These are phyloP conservation scores for Prunus campanulata DNA, from an alignment of 306 rosid species.

Conservation along the genomic window DNA sequence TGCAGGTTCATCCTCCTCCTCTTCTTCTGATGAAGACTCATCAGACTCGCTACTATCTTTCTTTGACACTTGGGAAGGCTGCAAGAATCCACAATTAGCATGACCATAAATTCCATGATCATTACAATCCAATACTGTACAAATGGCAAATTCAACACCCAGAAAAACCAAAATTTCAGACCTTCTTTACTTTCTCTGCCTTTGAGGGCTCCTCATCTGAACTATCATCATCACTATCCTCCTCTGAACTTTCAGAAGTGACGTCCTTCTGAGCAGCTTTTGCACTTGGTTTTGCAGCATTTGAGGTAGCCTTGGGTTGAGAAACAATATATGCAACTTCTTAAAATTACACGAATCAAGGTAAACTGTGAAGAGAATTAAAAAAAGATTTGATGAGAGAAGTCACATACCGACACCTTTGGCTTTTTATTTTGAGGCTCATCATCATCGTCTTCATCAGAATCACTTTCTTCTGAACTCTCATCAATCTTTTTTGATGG, in stretches of 20 bases:
- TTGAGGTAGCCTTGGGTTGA: slow-evolving; percentile 10
- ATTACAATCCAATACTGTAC: background rate
- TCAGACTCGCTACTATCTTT: slow-evolving; percentile 30
- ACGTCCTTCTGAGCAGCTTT: slow-evolving; percentile 25
- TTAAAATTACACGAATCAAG: background rate
- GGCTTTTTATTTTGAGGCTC: slow-evolving; percentile 46
- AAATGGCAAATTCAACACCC: no score
- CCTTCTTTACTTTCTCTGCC: slow-evolving; percentile 10
- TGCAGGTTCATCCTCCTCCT: slow-evolving; percentile 27
- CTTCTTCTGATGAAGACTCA: slow-evolving; percentile 34
- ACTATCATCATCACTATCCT: slow-evolving; percentile 9
- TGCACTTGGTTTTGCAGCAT: slow-evolving; percentile 15
- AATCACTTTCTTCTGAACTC: slow-evolving; percentile 32
- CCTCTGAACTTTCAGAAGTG: slow-evolving; percentile 23
- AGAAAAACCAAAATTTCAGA: background rate
- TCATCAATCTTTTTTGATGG: slow-evolving; percentile 23
- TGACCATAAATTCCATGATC: background rate
- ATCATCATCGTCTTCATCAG: slow-evolving; percentile 31
- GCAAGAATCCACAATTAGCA: background rate
- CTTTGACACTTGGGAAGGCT: slow-evolving; percentile 27
- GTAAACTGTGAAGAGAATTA: background rate
- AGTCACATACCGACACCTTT: slow-evolving; percentile 24
- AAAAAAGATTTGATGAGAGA: background rate
- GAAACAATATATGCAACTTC: background rate
- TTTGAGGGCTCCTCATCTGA: slow-evolving; percentile 15